Percentiles rank a stretch among this genome's conserved stretches.
These are phyloP conservation scores for Coemansia sp. DNA, from an alignment of 192 early-diverging fungal genomes.

Conservation along the genomic window DNA sequence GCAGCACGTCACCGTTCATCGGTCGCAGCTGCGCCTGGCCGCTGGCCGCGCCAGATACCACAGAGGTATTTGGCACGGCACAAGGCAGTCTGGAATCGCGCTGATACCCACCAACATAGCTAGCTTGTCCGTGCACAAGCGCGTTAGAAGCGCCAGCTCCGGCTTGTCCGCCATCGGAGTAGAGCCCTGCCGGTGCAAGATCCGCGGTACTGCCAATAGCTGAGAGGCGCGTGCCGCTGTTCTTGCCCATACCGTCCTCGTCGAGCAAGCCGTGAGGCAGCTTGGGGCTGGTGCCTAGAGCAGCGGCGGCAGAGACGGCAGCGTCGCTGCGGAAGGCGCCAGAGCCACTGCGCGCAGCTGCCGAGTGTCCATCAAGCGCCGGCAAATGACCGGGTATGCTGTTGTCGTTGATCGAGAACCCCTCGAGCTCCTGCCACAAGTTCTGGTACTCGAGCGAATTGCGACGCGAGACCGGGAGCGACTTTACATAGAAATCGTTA, in stretches of 20 bases:
- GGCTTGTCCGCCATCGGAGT: background rate
- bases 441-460: conserved; percentile 69
- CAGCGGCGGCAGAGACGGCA: background rate
- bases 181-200: conserved; percentile 5
- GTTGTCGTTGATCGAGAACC: conserved; percentile 44
- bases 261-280: conserved; percentile 53
- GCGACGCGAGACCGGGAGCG: conserved; percentile 70
- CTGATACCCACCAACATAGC: conserved; percentile 2
- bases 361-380: conserved; percentile 31
- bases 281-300: conserved; percentile 51
- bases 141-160: background rate
- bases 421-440: conserved; percentile 55
- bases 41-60: background rate
- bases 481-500: conserved; percentile 58
- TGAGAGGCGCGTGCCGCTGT: background rate
- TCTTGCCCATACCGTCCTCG: conserved; percentile 33
- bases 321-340: conserved; percentile 35
- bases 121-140: conserved; percentile 5
- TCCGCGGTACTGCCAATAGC: conserved; percentile 20
- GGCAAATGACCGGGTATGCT: conserved; percentile 12
- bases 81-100: background rate
- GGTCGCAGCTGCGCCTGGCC: conserved; percentile 8
- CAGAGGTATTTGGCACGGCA: background rate
- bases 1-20: conserved; percentile 6
- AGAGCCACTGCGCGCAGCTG: conserved; percentile 37